Evolutionary conservation across 139 green algal species (phyloP).

Genomic region (Tetradesmus lagerheimii): DNA sequence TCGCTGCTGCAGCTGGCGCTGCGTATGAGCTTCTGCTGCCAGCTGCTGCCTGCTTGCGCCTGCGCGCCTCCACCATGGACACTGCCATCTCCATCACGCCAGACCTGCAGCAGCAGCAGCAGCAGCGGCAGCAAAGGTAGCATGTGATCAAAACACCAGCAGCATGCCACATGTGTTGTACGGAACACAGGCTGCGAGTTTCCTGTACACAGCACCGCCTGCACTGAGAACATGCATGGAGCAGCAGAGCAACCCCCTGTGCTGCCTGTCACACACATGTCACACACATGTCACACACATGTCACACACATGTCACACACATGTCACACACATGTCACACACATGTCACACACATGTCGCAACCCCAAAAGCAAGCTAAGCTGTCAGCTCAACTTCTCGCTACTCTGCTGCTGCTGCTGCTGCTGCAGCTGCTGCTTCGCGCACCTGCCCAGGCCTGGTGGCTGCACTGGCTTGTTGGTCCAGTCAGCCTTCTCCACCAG

Average conservation of each 20-base stretch:
- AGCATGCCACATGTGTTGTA: background rate
- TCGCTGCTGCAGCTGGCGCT: constrained; percentile 27
- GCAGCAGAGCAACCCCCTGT: too few relatives aligned
- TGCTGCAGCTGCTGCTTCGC: background rate
- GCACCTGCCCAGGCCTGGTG: constrained; percentile 68
- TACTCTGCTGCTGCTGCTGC: too few relatives aligned
- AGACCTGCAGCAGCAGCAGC: constrained; percentile 41
- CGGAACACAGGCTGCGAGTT: background rate
- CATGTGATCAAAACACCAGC: background rate
- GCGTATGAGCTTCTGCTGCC: constrained; percentile 17
- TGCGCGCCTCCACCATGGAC: constrained; percentile 67
- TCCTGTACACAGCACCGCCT: background rate
- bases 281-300: too few relatives aligned
- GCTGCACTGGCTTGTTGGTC: constrained; percentile 78
- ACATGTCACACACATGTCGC: too few relatives aligned
- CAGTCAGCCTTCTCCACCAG: constrained; percentile 77
- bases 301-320: too few relatives aligned
- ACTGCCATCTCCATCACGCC: constrained; percentile 77
- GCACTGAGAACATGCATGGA: too few relatives aligned
- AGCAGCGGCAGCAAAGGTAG: constrained; percentile 15
- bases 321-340: too few relatives aligned
- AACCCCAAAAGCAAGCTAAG: too few relatives aligned
- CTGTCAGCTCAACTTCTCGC: too few relatives aligned
- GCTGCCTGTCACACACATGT: too few relatives aligned
- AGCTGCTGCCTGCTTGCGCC: constrained; percentile 65